A percentile compares a stretch with the other conserved stretches of the same genome.
Evolutionary conservation across 192 early-diverging fungal species (phyloP).

Genomic region (Kappamyces sp.): DNA sequence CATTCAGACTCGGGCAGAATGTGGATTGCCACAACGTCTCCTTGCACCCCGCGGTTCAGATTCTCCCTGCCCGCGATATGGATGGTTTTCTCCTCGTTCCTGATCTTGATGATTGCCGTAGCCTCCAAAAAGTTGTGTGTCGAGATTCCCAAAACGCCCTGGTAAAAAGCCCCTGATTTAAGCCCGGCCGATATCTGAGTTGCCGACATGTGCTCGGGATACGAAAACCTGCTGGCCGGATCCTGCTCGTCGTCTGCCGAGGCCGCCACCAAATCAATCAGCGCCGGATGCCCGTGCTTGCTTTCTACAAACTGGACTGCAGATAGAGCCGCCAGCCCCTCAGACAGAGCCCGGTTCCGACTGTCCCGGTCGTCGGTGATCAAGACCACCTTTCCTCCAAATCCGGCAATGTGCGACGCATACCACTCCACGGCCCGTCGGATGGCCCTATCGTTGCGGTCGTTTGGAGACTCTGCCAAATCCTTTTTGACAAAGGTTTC

Average conservation of each 20-base stretch:
- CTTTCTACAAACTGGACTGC: slow-evolving; percentile 73
- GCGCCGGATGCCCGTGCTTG: slow-evolving; percentile 70
- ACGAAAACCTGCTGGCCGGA: slow-evolving; percentile 50
- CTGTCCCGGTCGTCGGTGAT: slow-evolving; percentile 91
- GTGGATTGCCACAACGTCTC: slow-evolving; percentile 85
- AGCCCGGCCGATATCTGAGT: slow-evolving; percentile 79
- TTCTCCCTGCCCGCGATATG: slow-evolving; percentile 73
- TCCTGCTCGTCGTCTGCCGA: slow-evolving; percentile 39
- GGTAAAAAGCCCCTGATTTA: slow-evolving; percentile 69
- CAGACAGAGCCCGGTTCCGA: slow-evolving; percentile 57
- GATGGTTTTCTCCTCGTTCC: slow-evolving; percentile 69
- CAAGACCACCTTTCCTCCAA: slow-evolving; percentile 44
- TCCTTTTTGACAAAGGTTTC: slow-evolving; percentile 81
- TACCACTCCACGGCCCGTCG: slow-evolving; percentile 85
- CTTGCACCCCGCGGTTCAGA: slow-evolving; percentile 88
- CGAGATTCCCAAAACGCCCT: slow-evolving; percentile 78
- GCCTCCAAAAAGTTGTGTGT: slow-evolving; percentile 86
- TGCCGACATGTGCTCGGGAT: slow-evolving; percentile 70
- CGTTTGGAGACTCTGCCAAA: slow-evolving; percentile 82
- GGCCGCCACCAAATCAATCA: slow-evolving; percentile 83
- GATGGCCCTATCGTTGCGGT: slow-evolving; percentile 94
- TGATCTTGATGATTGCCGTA: slow-evolving; percentile 63
- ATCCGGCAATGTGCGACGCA: slow-evolving; percentile 52
- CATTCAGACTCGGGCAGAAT: slow-evolving; percentile 81
- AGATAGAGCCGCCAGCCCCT: slow-evolving; percentile 52